Conservation (phyloP, 345 rosid species). For the Pistacia vera region DNA sequence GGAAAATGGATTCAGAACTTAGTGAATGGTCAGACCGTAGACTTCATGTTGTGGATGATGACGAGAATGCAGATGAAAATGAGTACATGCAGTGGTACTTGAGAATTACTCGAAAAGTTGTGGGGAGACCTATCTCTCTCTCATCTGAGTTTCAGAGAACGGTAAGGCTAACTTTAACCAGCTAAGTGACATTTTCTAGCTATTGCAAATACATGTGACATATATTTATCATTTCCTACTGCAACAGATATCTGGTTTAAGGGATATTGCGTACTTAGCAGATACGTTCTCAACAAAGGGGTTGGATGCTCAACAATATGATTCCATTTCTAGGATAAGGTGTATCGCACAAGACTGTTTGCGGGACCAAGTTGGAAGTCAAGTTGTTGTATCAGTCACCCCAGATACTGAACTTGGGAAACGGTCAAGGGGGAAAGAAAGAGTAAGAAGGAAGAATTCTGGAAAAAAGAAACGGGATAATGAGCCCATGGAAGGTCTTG, state of each 20-base stretch:
- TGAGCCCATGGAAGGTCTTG: slow-evolving; percentile 59
- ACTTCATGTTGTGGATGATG: slow-evolving; percentile 63
- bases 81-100: slow-evolving; percentile 85
- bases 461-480: slow-evolving; percentile 69
- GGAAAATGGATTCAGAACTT: slow-evolving; percentile 89
- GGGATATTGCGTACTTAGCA: slow-evolving; percentile 78
- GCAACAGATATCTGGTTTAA: slow-evolving; percentile 72
- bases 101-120: slow-evolving; percentile 76
- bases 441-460: slow-evolving; percentile 70
- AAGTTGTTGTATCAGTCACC: slow-evolving; percentile 31
- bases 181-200: slow-evolving; percentile 14
- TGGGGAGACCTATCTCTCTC: slow-evolving; percentile 86
- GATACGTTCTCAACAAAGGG: slow-evolving; percentile 71
- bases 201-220: neutral
- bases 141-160: slow-evolving; percentile 82
- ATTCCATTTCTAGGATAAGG: slow-evolving; percentile 68
- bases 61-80: slow-evolving; percentile 60
- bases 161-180: slow-evolving; percentile 40
- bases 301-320: slow-evolving; percentile 65
- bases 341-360: slow-evolving; percentile 80
- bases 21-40: slow-evolving; percentile 82
- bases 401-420: slow-evolving; percentile 62
- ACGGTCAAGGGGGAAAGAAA: slow-evolving; percentile 76
- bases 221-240: slow-evolving; percentile 9
- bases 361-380: slow-evolving; percentile 70